phyloP scores from a whole-genome alignment of 495 filamentous ascomycete genomes.

The Penicillium coprophilum region DNA sequence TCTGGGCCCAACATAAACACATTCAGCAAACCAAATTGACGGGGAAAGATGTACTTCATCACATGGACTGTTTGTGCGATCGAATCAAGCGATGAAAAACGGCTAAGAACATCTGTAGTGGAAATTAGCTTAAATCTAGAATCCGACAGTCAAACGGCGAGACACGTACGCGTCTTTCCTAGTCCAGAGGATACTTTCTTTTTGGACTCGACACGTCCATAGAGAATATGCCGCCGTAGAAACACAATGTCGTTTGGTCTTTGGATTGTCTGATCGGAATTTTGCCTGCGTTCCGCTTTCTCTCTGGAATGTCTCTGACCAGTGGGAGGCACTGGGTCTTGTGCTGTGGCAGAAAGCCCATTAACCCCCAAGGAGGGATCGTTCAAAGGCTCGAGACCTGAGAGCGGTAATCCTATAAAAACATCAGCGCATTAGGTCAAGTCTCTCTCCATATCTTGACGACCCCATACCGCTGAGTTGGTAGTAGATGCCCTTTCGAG shows the following conservation, averaged over 20 bases:
- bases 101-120: constrained; percentile 76
- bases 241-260: constrained; percentile 67
- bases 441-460: not conserved
- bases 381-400: constrained; percentile 37
- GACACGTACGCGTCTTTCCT: constrained; percentile 73
- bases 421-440: not conserved
- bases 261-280: constrained; percentile 1
- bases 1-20: constrained; percentile 75
- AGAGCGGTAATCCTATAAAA: constrained; percentile 47
- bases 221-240: constrained; percentile 81
- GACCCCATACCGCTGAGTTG: constrained; percentile 71
- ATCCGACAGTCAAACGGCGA: not conserved
- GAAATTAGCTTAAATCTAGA: constrained; percentile 5
- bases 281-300: not conserved
- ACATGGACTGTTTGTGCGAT: constrained; percentile 61
- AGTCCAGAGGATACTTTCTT: constrained; percentile 71
- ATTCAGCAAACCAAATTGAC: constrained; percentile 87
- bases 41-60: constrained; percentile 91
- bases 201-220: constrained; percentile 70
- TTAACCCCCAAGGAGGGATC: not conserved
- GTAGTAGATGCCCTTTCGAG: constrained; percentile 60
- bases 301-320: not conserved
- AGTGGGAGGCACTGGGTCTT: not conserved
- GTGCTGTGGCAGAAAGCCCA: not conserved
- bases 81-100: constrained; percentile 54